phyloP scores from a whole-genome alignment of 2,329 filamentous ascomycete genomes.

The Aspergillus ruber region DNA sequence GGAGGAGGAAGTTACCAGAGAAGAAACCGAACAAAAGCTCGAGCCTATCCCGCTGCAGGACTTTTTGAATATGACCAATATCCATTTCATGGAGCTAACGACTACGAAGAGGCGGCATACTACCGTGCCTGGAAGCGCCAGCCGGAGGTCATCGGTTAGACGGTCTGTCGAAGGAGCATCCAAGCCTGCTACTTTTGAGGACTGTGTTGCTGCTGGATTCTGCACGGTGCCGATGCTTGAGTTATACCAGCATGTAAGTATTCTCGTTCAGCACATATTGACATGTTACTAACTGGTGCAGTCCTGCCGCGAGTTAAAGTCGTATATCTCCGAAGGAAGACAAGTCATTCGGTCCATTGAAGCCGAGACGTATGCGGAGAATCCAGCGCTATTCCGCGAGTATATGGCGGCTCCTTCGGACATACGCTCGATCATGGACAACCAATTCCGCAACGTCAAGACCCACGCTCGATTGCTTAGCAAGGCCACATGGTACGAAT shows the following conservation, averaged over 20 bases:
- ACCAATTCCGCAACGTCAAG: slow-evolving; percentile 96
- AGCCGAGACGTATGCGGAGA: slow-evolving; percentile 78
- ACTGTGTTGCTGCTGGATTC: slow-evolving; percentile 78
- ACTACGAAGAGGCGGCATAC: slow-evolving; percentile 91
- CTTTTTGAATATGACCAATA: slow-evolving; percentile 90
- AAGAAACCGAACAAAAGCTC: slow-evolving; percentile 39
- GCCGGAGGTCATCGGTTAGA: slow-evolving; percentile 20
- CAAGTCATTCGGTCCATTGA: slow-evolving; percentile 88
- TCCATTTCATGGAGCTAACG: slow-evolving; percentile 97
- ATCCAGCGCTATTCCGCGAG: slow-evolving; percentile 84
- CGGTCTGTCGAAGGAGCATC: slow-evolving; percentile 19
- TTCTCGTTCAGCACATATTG: slow-evolving; percentile 1
- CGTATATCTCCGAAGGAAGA: slow-evolving; percentile 89
- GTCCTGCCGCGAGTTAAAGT: slow-evolving; percentile 90
- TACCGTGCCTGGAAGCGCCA: slow-evolving; percentile 51
- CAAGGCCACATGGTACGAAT: slow-evolving; percentile 97
- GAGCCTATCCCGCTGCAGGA: slow-evolving; percentile 78
- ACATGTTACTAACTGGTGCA: slow-evolving; percentile 28
- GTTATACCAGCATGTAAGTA: slow-evolving; percentile 76
- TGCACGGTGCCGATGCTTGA: slow-evolving; percentile 91
- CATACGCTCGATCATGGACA: slow-evolving; percentile 82
- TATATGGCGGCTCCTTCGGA: slow-evolving; percentile 81
- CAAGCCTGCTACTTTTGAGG: slow-evolving; percentile 52
- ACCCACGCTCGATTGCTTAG: slow-evolving; percentile 82
- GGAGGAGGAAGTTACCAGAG: slow-evolving; percentile 38